Evolutionary conservation across 768 basidiomycete genomes (phyloP), one percentile per base, ranked within the genome.

Genomic region (Hygrophoropsis aurantiaca): DNA sequence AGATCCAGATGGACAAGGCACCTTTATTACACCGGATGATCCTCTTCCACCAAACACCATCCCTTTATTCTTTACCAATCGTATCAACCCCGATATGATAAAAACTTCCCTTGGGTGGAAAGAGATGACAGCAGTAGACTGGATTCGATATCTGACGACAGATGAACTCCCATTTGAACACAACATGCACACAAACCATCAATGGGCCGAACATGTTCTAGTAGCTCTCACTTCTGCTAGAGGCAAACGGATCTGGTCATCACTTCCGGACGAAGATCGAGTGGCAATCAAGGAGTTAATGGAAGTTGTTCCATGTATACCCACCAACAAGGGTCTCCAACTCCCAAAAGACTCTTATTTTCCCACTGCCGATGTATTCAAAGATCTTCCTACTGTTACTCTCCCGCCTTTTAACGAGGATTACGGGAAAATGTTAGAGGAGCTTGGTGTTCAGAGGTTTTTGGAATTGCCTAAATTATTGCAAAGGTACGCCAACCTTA

Each of bases 401-500:
- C 64, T 93, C 20, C 81, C 88, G 2, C 85, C 82, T 18, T 13
- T 30, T 7, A 30, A 30, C 27, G 27, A 30, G 27, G 27, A 30
- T 6, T 30, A 30, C 43, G 83, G 87, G 62, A 81, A 76, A 54
- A 67, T 85, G 8, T 59, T 85, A 4, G 66, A 76, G 40, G 74
- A 75, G 2, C 65, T 97, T 0, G 90, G 87, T 11, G 86, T 93
- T 18, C 74, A 85, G 5, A 84, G 80, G 58, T 89, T 91, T 53
- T 89, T 94, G 16, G 88, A 94, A 50, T 71, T 95, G 3, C 89
- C 93, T 61, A 68, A 92, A 2, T 79, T 97, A 9, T 97, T 97
- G 61, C 78, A 83, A 34, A 75, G 91, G 82, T 87, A 39, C 35
- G 70, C 50, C 4, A 2, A 32, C 18, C 33, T 5, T 3, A 23